Evolutionary conservation across 768 basidiomycete species (phyloP).

Genomic region (Kwoniella bestiolae): DNA sequence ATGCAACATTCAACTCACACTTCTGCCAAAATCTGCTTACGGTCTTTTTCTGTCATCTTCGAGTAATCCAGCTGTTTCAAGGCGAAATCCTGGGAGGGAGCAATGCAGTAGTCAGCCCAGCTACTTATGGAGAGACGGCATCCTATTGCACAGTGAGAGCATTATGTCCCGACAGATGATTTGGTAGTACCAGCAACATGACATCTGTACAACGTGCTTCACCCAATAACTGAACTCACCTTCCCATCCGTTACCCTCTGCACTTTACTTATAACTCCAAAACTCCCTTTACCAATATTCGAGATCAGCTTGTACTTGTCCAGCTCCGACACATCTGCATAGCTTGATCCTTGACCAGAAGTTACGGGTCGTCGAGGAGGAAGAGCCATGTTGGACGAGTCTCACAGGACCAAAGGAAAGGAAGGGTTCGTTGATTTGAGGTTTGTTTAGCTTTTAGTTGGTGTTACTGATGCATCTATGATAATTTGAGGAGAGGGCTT

Average conservation of each 20-base stretch:
- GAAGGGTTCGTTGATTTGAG: not conserved
- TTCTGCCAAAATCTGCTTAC: slow-evolving; percentile 96
- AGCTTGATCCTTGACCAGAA: slow-evolving; percentile 24
- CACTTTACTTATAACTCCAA: slow-evolving; percentile 97
- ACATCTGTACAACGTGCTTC: no score
- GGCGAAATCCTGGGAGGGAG: slow-evolving; percentile 64
- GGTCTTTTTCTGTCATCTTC: slow-evolving; percentile 91
- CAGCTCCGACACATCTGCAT: slow-evolving; percentile 58
- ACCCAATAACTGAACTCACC: slow-evolving; percentile 70
- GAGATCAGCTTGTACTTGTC: slow-evolving; percentile 85
- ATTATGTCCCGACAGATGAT: no score
- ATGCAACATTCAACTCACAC: slow-evolving; percentile 89
- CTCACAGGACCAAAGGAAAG: no score
- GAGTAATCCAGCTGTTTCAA: slow-evolving; percentile 97
- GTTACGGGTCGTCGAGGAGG: slow-evolving; percentile 17
- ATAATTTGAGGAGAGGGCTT: not conserved
- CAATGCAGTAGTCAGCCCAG: no score
- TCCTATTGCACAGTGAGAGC: no score
- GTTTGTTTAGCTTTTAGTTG: slow-evolving; percentile 17
- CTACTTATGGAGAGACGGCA: no score
- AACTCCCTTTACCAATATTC: slow-evolving; percentile 94
- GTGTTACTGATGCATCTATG: slow-evolving; percentile 6
- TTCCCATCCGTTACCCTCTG: slow-evolving; percentile 78
- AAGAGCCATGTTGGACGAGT: slow-evolving; percentile 15
- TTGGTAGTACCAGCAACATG: no score